A percentile compares a stretch with the other conserved stretches of the same genome.
Conservation (phyloP, 208 protist genomes). For the Wallacemonas collosoma region DNA sequence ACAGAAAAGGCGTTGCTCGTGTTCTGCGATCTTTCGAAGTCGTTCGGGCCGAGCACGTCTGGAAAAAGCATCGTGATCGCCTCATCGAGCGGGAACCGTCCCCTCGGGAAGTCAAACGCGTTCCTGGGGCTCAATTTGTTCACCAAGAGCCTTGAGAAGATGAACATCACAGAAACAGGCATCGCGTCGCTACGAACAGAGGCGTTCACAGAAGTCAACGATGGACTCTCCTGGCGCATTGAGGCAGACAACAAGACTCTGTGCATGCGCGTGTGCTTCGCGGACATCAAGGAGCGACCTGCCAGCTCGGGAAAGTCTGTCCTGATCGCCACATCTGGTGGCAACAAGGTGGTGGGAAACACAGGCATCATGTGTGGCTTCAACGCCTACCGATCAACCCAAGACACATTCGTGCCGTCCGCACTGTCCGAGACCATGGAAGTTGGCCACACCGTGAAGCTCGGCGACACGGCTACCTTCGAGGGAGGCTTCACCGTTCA, state of each 20-base stretch:
- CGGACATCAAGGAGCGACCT: constrained; percentile 31
- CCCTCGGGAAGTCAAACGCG: constrained; percentile 66
- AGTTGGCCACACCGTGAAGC: constrained; percentile 16
- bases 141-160: constrained; percentile 46
- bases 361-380: constrained; percentile 71
- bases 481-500: constrained; percentile 43
- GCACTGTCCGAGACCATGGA: constrained; percentile 28
- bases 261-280: constrained; percentile 70
- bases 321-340: constrained; percentile 62
- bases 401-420: constrained; percentile 33
- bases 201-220: constrained; percentile 24
- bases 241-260: constrained; percentile 39
- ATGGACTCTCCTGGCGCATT: constrained; percentile 23
- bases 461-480: constrained; percentile 30
- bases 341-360: constrained; percentile 69
- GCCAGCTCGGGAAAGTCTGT: constrained; percentile 69
- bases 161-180: constrained; percentile 30
- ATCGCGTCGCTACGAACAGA: constrained; percentile 30
- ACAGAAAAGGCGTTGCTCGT: constrained; percentile 44
- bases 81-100: constrained; percentile 75
- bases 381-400: constrained; percentile 62
- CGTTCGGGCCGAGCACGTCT: constrained; percentile 55
- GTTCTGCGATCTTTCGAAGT: constrained; percentile 61
- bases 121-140: constrained; percentile 85
- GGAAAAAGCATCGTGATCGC: constrained; percentile 78